These are phyloP conservation scores for Boeremia exigua DNA, from an alignment of 2,329 filamentous ascomycete species.

Conservation along the genomic window DNA sequence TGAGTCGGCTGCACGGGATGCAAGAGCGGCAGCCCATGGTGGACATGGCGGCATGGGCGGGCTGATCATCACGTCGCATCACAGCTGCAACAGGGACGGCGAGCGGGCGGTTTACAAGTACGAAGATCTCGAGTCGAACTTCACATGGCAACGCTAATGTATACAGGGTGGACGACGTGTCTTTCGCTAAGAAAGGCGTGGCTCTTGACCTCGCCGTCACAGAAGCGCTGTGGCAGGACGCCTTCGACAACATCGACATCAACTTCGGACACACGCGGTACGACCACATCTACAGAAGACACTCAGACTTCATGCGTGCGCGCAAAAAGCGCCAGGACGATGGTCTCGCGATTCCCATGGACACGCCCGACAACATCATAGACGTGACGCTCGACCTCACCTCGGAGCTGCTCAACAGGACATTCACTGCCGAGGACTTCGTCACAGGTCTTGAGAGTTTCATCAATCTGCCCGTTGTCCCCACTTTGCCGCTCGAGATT, in stretches of 20 bases:
- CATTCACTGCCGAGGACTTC: conserved; percentile 31
- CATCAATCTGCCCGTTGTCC: conserved; percentile 12
- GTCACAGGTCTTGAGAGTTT: conserved; percentile 19
- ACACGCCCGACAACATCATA: conserved; percentile 27
- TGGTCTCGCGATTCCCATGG: conserved; percentile 25
- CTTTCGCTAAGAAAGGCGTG: conserved; percentile 30
- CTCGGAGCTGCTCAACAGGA: conserved; percentile 31
- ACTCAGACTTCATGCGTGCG: conserved; percentile 29
- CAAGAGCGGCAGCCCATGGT: conserved; percentile 31
- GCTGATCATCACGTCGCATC: conserved; percentile 48
- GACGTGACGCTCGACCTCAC: conserved; percentile 31
- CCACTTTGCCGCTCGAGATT: conserved; percentile 37
- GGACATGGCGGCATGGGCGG: conserved; percentile 26
- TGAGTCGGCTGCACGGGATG: conserved; percentile 31
- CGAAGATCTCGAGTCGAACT: conserved; percentile 9
- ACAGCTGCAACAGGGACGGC: conserved; percentile 45
- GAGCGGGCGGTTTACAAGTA: conserved; percentile 44
- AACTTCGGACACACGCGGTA: conserved; percentile 42
- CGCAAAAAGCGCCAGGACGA: conserved; percentile 25
- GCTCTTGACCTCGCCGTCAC: conserved; percentile 34
- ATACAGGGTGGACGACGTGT: conserved; percentile 26
- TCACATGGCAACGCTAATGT: neutral
- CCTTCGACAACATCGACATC: conserved; percentile 39
- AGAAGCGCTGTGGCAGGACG: conserved; percentile 35
- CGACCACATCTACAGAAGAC: conserved; percentile 37